phyloP scores from a whole-genome alignment of 2,329 filamentous ascomycete genomes.

The Simplicillium aogashimaense region DNA sequence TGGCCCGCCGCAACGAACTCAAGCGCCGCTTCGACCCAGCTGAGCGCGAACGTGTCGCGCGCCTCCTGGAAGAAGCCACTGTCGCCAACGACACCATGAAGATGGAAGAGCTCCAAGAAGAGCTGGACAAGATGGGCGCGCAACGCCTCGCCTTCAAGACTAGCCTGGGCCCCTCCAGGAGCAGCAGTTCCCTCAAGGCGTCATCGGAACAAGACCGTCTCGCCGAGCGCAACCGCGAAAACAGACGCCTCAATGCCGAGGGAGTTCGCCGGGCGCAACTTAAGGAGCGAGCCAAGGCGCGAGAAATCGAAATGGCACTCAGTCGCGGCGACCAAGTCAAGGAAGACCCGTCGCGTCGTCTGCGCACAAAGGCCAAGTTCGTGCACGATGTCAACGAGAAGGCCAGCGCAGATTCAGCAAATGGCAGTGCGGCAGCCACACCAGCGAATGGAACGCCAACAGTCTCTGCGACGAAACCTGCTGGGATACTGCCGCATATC shows the following conservation, averaged over 20 bases:
- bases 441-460: slow-evolving; percentile 45
- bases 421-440: slow-evolving; percentile 34
- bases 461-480: slow-evolving; percentile 28
- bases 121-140: slow-evolving; percentile 52
- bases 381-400: slow-evolving; percentile 52
- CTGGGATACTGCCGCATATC: slow-evolving; percentile 36
- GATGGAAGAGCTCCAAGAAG: slow-evolving; percentile 43
- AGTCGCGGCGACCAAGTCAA: slow-evolving; percentile 53
- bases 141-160: slow-evolving; percentile 69
- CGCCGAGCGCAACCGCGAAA: slow-evolving; percentile 73
- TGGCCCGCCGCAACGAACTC: slow-evolving; percentile 60
- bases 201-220: slow-evolving; percentile 70
- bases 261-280: slow-evolving; percentile 85
- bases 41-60: slow-evolving; percentile 58
- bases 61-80: slow-evolving; percentile 57
- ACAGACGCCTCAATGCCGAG: slow-evolving; percentile 76
- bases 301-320: slow-evolving; percentile 49
- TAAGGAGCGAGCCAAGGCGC: slow-evolving; percentile 59
- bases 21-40: slow-evolving; percentile 56
- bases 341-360: slow-evolving; percentile 49
- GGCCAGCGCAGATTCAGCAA: slow-evolving; percentile 31
- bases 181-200: slow-evolving; percentile 34
- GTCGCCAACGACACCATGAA: slow-evolving; percentile 51
- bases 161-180: slow-evolving; percentile 44
- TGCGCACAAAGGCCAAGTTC: slow-evolving; percentile 59